Evolutionary conservation across 805 yeast species (phyloP).

Genomic region (Yamadazyma philogaea): DNA sequence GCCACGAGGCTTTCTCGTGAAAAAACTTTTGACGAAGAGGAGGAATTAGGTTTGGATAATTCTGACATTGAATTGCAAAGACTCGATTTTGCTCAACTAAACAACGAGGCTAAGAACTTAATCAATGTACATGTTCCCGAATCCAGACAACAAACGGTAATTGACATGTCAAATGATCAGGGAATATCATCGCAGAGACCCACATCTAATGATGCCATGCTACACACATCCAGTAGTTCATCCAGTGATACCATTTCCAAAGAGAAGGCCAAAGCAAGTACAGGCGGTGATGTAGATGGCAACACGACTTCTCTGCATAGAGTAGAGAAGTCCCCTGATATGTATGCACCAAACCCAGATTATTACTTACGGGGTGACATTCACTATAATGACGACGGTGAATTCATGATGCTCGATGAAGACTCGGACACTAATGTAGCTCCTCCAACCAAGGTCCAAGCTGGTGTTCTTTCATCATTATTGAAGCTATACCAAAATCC

Average conservation of each 20-base stretch:
- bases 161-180: neutral
- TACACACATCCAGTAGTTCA: constrained; percentile 6
- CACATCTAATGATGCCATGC: constrained; percentile 6
- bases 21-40: constrained; percentile 33
- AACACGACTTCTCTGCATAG: neutral
- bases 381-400: constrained; percentile 22
- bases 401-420: constrained; percentile 31
- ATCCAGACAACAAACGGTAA: constrained; percentile 8
- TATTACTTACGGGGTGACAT: constrained; percentile 29
- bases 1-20: constrained; percentile 20
- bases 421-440: constrained; percentile 33
- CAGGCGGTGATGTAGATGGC: neutral
- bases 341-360: constrained; percentile 46
- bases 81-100: constrained; percentile 40
- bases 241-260: constrained; percentile 12
- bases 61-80: constrained; percentile 43
- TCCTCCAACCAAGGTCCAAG: constrained; percentile 59
- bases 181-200: neutral
- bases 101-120: constrained; percentile 53
- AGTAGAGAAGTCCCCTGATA: constrained; percentile 9
- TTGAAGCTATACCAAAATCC: constrained; percentile 64
- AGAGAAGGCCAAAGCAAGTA: constrained; percentile 3
- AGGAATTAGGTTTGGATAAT: constrained; percentile 21
- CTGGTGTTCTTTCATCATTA: constrained; percentile 82
- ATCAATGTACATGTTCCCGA: constrained; percentile 48